Conservation (phyloP, 2,329 filamentous ascomycete genomes). For the Aspergillus alliaceus region DNA sequence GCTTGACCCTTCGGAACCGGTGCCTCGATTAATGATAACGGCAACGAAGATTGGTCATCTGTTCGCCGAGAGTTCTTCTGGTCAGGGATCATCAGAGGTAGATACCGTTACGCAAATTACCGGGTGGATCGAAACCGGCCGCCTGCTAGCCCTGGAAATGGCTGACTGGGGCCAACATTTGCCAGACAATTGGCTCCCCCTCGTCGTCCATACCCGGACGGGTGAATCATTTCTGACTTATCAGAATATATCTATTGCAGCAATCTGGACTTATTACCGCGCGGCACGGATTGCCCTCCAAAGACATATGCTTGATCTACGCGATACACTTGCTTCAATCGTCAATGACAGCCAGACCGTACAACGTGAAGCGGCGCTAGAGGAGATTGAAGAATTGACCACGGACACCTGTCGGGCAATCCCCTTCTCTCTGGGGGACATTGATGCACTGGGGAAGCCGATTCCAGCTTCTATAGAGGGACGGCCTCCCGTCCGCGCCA, state of each 20-base stretch:
- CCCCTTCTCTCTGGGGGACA: slow-evolving; percentile 32
- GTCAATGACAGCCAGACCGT: slow-evolving; percentile 8
- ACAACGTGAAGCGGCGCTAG: slow-evolving; percentile 8
- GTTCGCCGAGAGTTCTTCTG: slow-evolving; percentile 22
- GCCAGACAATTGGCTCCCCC: slow-evolving; percentile 34
- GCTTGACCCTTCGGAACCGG: slow-evolving; percentile 29
- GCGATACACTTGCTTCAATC: slow-evolving; percentile 16
- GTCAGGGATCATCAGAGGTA: slow-evolving; percentile 16
- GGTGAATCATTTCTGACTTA: slow-evolving; percentile 35
- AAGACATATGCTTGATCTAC: slow-evolving; percentile 28
- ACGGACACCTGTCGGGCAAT: slow-evolving; percentile 36
- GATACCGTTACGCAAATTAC: slow-evolving; percentile 19
- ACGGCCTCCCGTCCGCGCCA: slow-evolving; percentile 28
- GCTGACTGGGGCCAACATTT: slow-evolving; percentile 31
- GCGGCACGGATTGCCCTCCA: slow-evolving; percentile 36
- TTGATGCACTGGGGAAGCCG: slow-evolving; percentile 32
- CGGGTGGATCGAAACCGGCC: slow-evolving; percentile 24
- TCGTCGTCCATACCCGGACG: slow-evolving; percentile 28
- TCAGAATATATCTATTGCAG: slow-evolving; percentile 25
- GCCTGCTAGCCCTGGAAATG: slow-evolving; percentile 29
- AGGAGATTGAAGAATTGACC: slow-evolving; percentile 33
- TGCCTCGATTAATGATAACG: slow-evolving; percentile 31
- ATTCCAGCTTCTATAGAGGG: slow-evolving; percentile 13
- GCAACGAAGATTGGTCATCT: slow-evolving; percentile 33
- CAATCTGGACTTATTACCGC: slow-evolving; percentile 39